A percentile compares a stretch with the other conserved stretches of the same genome.
phyloP scores from a whole-genome alignment of 257 asterid species.

The Solanum stenotomum region DNA sequence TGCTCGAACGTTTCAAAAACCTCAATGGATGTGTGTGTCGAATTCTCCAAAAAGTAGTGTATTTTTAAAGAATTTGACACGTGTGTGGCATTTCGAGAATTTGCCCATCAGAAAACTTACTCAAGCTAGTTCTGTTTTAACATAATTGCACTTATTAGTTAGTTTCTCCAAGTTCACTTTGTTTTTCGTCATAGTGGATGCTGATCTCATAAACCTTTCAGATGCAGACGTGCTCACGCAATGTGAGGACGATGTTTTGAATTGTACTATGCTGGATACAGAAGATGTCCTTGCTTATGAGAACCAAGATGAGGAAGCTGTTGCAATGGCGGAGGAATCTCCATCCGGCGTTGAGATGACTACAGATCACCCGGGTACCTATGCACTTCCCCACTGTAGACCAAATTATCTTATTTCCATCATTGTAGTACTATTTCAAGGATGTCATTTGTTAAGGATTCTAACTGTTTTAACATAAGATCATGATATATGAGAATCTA shows the following conservation, averaged over 20 bases:
- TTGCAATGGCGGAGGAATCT: conserved; percentile 58
- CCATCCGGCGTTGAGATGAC: conserved; percentile 25
- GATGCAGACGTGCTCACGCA: conserved; percentile 36
- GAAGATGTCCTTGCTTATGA: conserved; percentile 53
- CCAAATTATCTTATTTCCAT: not conserved
- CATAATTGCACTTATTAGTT: not conserved
- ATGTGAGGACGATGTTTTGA: conserved; percentile 50
- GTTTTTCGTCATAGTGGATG: not conserved
- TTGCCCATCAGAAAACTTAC: not conserved
- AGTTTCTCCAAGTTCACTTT: not conserved
- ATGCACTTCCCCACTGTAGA: not conserved
- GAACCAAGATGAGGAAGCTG: conserved; percentile 60
- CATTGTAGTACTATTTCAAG: not conserved
- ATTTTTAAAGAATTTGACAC: not conserved
- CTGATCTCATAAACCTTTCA: not conserved
- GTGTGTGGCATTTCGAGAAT: not conserved
- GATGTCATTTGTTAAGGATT: not conserved
- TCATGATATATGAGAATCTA: not conserved
- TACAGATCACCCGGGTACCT: conserved; percentile 26
- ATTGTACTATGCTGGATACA: conserved; percentile 42
- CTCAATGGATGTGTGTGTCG: not conserved
- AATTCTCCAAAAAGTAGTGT: not conserved
- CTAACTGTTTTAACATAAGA: not conserved
- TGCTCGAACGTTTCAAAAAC: not conserved
- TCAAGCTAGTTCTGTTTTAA: not conserved